Conservation (phyloP, 148 eudicot species). For the Simmondsia chinensis region DNA sequence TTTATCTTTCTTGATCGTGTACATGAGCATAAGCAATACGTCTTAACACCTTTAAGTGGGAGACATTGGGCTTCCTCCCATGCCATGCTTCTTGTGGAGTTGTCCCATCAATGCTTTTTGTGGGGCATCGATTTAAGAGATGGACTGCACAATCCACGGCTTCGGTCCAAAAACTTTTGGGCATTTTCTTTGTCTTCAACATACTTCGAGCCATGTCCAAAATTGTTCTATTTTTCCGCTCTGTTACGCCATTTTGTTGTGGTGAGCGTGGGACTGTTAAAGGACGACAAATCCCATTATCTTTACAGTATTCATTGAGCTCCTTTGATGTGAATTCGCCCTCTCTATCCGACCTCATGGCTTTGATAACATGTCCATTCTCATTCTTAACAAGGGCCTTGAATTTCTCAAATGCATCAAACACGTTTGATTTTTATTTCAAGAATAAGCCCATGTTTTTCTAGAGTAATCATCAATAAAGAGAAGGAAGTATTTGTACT, state of each 20-base stretch:
- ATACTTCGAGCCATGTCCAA: neutral
- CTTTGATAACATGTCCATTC: too few relatives aligned
- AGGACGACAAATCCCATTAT: neutral
- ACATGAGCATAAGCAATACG: neutral
- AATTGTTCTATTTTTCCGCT: conserved; percentile 6
- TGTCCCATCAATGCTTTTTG: neutral
- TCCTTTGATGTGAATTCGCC: conserved; percentile 8
- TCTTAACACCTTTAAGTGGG: neutral
- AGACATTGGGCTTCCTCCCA: neutral
- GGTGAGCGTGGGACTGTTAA: neutral
- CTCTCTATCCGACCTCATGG: conserved; percentile 4
- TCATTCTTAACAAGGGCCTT: too few relatives aligned
- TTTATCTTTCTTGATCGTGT: neutral
- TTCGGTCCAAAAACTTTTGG: neutral
- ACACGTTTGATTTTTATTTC: neutral
- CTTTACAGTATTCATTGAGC: neutral
- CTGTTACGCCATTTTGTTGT: conserved; percentile 3
- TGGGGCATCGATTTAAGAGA: neutral
- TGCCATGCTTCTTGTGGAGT: conserved; percentile 5
- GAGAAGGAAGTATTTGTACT: neutral
- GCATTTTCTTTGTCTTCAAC: neutral
- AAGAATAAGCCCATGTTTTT: too few relatives aligned
- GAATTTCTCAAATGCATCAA: neutral
- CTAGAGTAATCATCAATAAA: neutral
- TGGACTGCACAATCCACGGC: neutral